Conservation (phyloP, 495 filamentous ascomycete genomes). For the Halenospora varia region DNA sequence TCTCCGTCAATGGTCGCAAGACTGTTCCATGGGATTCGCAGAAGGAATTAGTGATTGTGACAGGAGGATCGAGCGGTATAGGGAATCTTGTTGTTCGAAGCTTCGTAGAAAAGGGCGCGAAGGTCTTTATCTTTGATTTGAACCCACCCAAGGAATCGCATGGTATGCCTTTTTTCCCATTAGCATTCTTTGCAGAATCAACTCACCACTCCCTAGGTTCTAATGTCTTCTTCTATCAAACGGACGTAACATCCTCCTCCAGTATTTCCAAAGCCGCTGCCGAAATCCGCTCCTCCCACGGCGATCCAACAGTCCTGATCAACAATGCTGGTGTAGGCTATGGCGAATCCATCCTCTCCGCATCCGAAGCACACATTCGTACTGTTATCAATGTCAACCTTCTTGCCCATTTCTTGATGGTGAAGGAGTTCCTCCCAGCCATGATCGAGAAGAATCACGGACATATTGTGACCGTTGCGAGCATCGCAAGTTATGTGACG, state of each 20-base stretch:
- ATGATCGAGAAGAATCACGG: conserved; percentile 65
- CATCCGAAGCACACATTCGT: conserved; percentile 47
- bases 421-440: conserved; percentile 60
- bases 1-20: neutral
- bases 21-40: neutral
- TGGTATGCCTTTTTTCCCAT: conserved; percentile 28
- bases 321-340: conserved; percentile 68
- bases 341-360: conserved; percentile 55
- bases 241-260: conserved; percentile 54
- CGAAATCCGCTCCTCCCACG: conserved; percentile 49
- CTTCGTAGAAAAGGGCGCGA: conserved; percentile 53
- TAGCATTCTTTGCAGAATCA: neutral
- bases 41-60: conserved; percentile 48
- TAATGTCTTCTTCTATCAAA: conserved; percentile 54
- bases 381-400: conserved; percentile 70
- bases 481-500: conserved; percentile 24
- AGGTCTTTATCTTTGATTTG: conserved; percentile 65
- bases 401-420: conserved; percentile 60
- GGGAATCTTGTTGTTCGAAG: conserved; percentile 52
- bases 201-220: conserved; percentile 25
- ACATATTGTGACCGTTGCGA: conserved; percentile 65
- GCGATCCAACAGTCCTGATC: conserved; percentile 65
- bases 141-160: conserved; percentile 36
- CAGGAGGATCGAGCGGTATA: conserved; percentile 24
- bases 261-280: conserved; percentile 41